These are phyloP conservation scores for Friedmanniomyces simplex DNA, from an alignment of 495 filamentous ascomycete genomes.

Conservation along the genomic window DNA sequence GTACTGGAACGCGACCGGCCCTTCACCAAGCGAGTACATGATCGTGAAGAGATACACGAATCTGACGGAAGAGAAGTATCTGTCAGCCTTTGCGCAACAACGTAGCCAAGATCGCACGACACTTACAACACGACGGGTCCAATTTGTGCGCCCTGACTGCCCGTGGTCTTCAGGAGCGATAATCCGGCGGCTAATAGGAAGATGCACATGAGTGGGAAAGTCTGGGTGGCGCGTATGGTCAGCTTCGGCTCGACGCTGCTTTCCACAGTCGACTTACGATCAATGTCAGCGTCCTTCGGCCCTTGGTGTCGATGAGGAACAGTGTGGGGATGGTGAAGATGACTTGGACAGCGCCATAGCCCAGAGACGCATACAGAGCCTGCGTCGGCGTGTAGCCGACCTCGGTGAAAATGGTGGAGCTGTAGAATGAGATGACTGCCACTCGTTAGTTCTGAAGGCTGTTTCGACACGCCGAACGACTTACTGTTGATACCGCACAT, in stretches of 20 bases:
- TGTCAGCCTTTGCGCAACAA: neutral
- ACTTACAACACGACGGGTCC: conserved; percentile 39
- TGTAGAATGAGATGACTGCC: conserved; percentile 35
- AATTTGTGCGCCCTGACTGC: conserved; percentile 42
- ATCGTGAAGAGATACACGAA: conserved; percentile 33
- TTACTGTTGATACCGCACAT: conserved; percentile 46
- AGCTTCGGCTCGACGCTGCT: neutral
- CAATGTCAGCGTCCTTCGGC: conserved; percentile 34
- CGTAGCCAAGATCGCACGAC: neutral
- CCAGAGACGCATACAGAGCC: conserved; percentile 45
- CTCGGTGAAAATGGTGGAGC: conserved; percentile 50
- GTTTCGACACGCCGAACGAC: conserved; percentile 15
- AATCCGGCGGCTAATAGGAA: conserved; percentile 30
- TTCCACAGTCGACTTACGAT: conserved; percentile 7
- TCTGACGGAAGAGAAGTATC: neutral
- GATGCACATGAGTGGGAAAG: conserved; percentile 31
- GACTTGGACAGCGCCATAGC: conserved; percentile 56
- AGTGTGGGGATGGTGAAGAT: conserved; percentile 57
- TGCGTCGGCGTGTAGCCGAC: conserved; percentile 37
- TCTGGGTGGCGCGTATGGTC: conserved; percentile 14
- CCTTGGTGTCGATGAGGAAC: conserved; percentile 46
- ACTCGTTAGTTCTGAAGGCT: conserved; percentile 3
- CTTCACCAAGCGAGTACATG: conserved; percentile 23
- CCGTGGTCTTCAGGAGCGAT: conserved; percentile 22
- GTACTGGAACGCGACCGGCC: conserved; percentile 32